Evolutionary conservation across 176 grass and related monocot genomes (phyloP).

Genomic region (Carex cristatella): DNA sequence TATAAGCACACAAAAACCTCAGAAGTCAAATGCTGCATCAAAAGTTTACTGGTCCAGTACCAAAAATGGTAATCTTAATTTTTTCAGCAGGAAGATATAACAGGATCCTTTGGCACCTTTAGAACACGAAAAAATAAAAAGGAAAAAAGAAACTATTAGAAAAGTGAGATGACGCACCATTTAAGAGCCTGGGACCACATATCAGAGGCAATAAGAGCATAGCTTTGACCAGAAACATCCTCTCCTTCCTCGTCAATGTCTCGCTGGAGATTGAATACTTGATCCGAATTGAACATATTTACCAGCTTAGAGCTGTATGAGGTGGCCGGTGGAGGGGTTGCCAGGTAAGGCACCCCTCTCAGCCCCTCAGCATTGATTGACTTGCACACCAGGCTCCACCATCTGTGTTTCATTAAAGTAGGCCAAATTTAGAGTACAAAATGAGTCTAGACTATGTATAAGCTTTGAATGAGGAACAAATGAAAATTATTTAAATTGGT

Average conservation of each 20-base stretch:
- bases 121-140: neutral
- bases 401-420: slow-evolving; percentile 35
- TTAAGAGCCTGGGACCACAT: slow-evolving; percentile 44
- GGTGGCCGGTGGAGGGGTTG: neutral
- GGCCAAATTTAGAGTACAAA: neutral
- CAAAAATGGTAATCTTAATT: neutral
- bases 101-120: neutral
- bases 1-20: neutral
- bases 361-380: slow-evolving; percentile 25
- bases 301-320: slow-evolving; percentile 46
- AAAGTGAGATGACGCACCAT: slow-evolving; percentile 26
- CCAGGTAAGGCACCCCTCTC: slow-evolving; percentile 45
- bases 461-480: neutral
- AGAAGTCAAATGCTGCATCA: neutral
- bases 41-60: neutral
- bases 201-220: slow-evolving; percentile 54
- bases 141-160: neutral
- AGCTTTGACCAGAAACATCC: slow-evolving; percentile 27
- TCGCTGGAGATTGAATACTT: slow-evolving; percentile 54
- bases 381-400: slow-evolving; percentile 63
- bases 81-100: neutral
- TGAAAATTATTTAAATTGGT: neutral
- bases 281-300: slow-evolving; percentile 56
- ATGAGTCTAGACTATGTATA: neutral
- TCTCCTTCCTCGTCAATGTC: slow-evolving; percentile 27